phyloP scores from a whole-genome alignment of 305 asterid species.

The Ilex paraguariensis region DNA sequence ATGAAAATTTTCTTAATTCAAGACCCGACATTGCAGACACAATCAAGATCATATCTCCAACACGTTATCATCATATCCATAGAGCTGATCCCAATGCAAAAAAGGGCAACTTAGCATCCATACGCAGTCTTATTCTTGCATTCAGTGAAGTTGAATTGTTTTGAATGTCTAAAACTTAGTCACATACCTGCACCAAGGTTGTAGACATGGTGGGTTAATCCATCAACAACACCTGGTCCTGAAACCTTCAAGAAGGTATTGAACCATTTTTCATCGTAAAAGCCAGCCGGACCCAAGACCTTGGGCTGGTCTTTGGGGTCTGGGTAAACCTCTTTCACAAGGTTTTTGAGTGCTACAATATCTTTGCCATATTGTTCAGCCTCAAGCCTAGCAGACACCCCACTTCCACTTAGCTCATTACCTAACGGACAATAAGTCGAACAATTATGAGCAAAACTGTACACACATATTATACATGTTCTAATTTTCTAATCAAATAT shows the following conservation, averaged over 20 bases:
- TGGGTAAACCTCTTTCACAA: constrained; percentile 36
- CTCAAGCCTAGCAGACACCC: constrained; percentile 47
- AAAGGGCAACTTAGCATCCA: no score
- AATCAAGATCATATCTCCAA: no score
- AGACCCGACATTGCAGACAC: no score
- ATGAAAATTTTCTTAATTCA: no score
- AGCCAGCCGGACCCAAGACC: constrained; percentile 65
- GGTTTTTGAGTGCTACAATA: constrained; percentile 31
- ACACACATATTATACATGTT: no score
- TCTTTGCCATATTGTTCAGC: constrained; percentile 70
- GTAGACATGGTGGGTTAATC: constrained; percentile 74
- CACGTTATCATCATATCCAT: no score
- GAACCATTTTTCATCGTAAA: constrained; percentile 49
- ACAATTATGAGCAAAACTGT: no score
- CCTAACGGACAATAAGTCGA: constrained; percentile 20
- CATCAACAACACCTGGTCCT: constrained; percentile 60
- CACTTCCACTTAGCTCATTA: constrained; percentile 63
- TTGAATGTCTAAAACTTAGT: neutral
- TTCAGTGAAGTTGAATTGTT: no score
- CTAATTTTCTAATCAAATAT: no score
- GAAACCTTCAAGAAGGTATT: constrained; percentile 37
- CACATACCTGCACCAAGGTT: constrained; percentile 71
- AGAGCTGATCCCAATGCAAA: no score
- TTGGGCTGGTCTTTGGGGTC: constrained; percentile 36
- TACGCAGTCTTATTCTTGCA: no score